Conservation (phyloP, 305 asterid genomes). For the Withania somnifera region DNA sequence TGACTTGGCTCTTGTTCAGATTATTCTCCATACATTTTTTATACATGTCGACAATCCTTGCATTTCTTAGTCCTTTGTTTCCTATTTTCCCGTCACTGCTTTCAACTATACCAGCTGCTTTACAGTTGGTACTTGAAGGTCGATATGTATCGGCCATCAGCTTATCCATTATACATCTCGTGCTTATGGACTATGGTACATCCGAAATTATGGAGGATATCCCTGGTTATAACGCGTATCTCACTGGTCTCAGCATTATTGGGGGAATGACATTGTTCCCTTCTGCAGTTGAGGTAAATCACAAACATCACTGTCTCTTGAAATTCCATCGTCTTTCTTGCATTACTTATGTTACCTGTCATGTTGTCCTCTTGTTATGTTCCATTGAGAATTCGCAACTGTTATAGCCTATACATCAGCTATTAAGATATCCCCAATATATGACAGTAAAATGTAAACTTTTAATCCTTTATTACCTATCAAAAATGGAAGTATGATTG, state of each 20-base stretch:
- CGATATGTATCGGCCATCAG: slow-evolving; percentile 44
- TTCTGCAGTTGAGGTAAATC: slow-evolving; percentile 77
- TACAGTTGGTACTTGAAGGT: slow-evolving; percentile 76
- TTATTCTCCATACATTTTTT: slow-evolving; percentile 64
- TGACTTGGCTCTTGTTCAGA: slow-evolving; percentile 89
- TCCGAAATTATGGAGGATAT: slow-evolving; percentile 76
- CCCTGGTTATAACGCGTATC: slow-evolving; percentile 76
- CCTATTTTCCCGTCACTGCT: slow-evolving; percentile 77
- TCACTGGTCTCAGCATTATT: slow-evolving; percentile 89
- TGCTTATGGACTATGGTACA: slow-evolving; percentile 75
- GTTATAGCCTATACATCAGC: background rate
- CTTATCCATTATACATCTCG: slow-evolving; percentile 53
- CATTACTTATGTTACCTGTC: background rate
- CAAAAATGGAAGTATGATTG: background rate
- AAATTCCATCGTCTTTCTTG: background rate
- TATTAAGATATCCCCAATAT: background rate
- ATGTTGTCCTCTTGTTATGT: background rate
- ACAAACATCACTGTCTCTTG: background rate
- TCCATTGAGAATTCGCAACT: background rate
- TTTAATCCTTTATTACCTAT: background rate
- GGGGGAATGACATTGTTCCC: slow-evolving; percentile 94
- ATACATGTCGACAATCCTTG: slow-evolving; percentile 83
- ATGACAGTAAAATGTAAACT: background rate
- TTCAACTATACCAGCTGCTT: slow-evolving; percentile 76
- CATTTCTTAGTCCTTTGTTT: slow-evolving; percentile 66